These are phyloP conservation scores for Penicillium flavigenum DNA, from an alignment of 495 filamentous ascomycete species.

Conservation along the genomic window DNA sequence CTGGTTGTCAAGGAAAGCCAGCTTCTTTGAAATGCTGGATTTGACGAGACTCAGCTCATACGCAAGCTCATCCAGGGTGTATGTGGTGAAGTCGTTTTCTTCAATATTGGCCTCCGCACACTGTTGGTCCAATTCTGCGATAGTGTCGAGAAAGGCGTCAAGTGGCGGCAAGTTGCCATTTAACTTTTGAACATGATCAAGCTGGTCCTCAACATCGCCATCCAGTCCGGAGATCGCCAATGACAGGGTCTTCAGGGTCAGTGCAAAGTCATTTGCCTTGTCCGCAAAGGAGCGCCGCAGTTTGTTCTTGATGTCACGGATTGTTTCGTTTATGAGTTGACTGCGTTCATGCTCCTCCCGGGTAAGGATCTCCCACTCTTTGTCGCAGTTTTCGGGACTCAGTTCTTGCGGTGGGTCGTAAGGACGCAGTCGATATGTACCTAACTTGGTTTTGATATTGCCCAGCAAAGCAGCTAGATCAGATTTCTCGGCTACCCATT, in stretches of 20 bases:
- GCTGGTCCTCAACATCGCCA: slow-evolving; percentile 92
- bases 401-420: slow-evolving; percentile 87
- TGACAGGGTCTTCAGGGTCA: slow-evolving; percentile 89
- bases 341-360: slow-evolving; percentile 80
- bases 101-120: slow-evolving; percentile 97
- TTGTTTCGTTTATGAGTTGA: slow-evolving; percentile 95
- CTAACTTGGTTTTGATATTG: slow-evolving; percentile 98
- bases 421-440: slow-evolving; percentile 85
- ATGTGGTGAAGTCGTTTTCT: slow-evolving; percentile 98
- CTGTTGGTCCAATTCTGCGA: slow-evolving; percentile 77
- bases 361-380: slow-evolving; percentile 75
- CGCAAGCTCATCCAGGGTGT: slow-evolving; percentile 90
- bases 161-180: slow-evolving; percentile 80
- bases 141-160: slow-evolving; percentile 80
- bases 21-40: slow-evolving; percentile 87
- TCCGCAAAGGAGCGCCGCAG: slow-evolving; percentile 91
- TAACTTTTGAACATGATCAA: slow-evolving; percentile 77
- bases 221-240: slow-evolving; percentile 91
- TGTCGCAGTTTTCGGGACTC: slow-evolving; percentile 73
- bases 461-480: slow-evolving; percentile 89
- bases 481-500: slow-evolving; percentile 97
- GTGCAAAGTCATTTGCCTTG: slow-evolving; percentile 94
- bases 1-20: slow-evolving; percentile 96
- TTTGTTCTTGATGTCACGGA: slow-evolving; percentile 94
- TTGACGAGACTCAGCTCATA: slow-evolving; percentile 93